Base-by-base conservation (phyloP, 2,329 filamentous ascomycete species). In the Zymoseptoria crescenta region DNA sequence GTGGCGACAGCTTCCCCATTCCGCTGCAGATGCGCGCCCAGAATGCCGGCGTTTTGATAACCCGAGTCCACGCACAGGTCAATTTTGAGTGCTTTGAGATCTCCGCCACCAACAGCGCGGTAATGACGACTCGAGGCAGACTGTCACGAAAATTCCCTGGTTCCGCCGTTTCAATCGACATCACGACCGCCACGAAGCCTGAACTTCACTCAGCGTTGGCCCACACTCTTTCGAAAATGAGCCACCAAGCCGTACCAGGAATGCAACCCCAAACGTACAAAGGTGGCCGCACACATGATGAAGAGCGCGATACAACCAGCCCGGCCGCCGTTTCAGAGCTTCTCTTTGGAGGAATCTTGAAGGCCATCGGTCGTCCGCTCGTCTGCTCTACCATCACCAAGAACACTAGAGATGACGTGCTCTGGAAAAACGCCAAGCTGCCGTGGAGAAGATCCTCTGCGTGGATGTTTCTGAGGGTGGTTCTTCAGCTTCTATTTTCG, bases 381-480 rank as follows among this genome's bases (percentile, higher is more conserved):
- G 21, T 30, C n/a, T 49, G 20, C 28, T 55, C 52, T 3, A 56
- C 30, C 1, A 67, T 87, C 1, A 73, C 74, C 0, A 89, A 89
- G 66, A 75, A 79, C 1, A 78, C 87, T 0, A 78, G 82, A 0
- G 87, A 89, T 55, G 84, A 87, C 19, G 79, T 87, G 0, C 77
- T 76, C 10, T 79, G 82, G 68, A 24, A 55, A 3, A 68, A 62
- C 10, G 60, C 77, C 0, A 70, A 77, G 1, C 67, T 75, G 0
- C 86, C 86, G 0, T 89, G 86, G 86, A 76, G 86, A 19, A 75
- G 87, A 30, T 80, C 79, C 1, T 79, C 86, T 0, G 77, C 81
- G 53, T 90, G 85, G 81, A 77, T 89, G 0, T 73, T 85, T 0
- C 69, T 88, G 5, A 81, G 85, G 0, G 84, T 89, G 1, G 75